These are phyloP conservation scores for Nidula niveotomentosa DNA, from an alignment of 1,284 basidiomycete species.

Conservation along the genomic window DNA sequence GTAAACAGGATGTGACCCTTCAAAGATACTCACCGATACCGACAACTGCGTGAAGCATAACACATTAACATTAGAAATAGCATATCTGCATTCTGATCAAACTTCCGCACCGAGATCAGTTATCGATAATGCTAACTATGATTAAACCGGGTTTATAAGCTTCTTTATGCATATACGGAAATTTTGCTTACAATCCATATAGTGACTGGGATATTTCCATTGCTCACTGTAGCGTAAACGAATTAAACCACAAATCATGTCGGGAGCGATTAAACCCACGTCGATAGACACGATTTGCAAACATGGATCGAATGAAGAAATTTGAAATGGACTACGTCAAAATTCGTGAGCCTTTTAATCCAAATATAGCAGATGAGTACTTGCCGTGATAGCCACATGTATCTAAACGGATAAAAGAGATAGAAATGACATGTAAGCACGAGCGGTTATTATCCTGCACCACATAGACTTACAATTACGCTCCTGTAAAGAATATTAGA, in stretches of 20 bases:
- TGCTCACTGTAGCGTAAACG: constrained; percentile 31
- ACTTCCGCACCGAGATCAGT: constrained; percentile 38
- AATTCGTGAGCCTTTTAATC: not conserved
- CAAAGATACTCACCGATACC: constrained; percentile 33
- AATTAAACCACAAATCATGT: too few relatives aligned
- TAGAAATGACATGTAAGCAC: not conserved
- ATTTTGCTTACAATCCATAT: constrained; percentile 32
- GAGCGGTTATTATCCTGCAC: not conserved
- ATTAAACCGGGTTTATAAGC: not conserved
- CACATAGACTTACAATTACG: constrained; percentile 33
- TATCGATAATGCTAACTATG: constrained; percentile 36
- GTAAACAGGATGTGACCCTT: not conserved
- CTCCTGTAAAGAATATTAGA: constrained; percentile 28
- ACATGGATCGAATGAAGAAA: constrained; percentile 45
- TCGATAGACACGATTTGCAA: constrained; percentile 38
- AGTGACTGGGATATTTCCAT: constrained; percentile 32
- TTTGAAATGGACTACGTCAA: constrained; percentile 36
- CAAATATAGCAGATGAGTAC: constrained; percentile 9
- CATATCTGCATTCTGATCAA: not conserved
- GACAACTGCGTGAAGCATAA: constrained; percentile 24
- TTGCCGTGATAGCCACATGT: constrained; percentile 42
- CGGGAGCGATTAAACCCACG: constrained; percentile 24
- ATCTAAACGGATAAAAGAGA: constrained; percentile 23
- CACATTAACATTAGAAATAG: not conserved
- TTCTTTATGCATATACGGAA: not conserved